Evolutionary conservation across 768 basidiomycete genomes (phyloP).

Genomic region (Termitomyces titanicus): DNA sequence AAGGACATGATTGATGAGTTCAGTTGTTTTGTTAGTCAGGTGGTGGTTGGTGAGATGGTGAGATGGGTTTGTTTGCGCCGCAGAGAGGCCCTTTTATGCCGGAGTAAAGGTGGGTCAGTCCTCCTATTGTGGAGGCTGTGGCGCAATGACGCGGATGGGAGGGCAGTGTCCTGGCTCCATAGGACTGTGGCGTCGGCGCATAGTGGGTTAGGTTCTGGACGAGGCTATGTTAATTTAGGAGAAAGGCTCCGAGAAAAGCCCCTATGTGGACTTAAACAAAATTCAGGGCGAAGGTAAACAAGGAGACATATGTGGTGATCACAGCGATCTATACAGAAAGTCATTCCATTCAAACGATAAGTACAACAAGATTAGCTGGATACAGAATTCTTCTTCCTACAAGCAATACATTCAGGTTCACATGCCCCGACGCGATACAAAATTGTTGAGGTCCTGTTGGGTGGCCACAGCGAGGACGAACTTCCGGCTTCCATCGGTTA

Average conservation of each 20-base stretch:
- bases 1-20: background rate
- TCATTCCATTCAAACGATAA: background rate
- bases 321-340: background rate
- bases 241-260: background rate
- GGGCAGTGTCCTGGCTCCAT: background rate
- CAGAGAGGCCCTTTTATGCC: slow-evolving; percentile 1
- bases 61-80: background rate
- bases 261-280: too few species aligned
- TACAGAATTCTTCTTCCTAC: background rate
- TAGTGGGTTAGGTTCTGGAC: background rate
- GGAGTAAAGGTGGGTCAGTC: slow-evolving; percentile 2
- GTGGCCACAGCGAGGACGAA: slow-evolving; percentile 80
- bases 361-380: background rate
- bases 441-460: too few species aligned
- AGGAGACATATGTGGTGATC: too few species aligned
- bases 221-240: background rate
- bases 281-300: background rate
- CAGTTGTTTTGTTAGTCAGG: background rate
- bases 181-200: background rate
- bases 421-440: slow-evolving; percentile 49
- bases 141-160: background rate
- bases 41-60: background rate
- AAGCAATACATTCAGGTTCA: slow-evolving; percentile 12
- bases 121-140: slow-evolving; percentile 7
- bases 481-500: slow-evolving; percentile 77